These are phyloP conservation scores for Leucoagaricus sp. DNA, from an alignment of 1,284 basidiomycete genomes.

Conservation along the genomic window DNA sequence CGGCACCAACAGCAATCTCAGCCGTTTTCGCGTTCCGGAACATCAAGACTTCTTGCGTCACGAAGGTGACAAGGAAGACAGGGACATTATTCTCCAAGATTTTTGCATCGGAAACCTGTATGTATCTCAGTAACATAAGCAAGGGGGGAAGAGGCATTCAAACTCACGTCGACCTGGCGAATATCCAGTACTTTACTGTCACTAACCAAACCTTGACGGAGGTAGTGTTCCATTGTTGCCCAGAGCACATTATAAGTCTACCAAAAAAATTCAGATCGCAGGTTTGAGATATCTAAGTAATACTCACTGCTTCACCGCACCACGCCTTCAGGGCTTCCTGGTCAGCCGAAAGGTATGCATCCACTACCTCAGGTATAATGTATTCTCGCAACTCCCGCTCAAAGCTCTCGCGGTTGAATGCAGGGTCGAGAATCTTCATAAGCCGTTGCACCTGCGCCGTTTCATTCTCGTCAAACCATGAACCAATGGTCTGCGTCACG, in stretches of 20 bases:
- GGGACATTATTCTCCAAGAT: constrained; percentile 90
- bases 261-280: background rate
- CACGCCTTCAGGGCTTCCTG: constrained; percentile 84
- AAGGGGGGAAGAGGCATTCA: background rate
- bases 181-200: constrained; percentile 95
- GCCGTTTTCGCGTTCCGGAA: constrained; percentile 90
- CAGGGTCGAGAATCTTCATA: constrained; percentile 87
- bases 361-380: constrained; percentile 96
- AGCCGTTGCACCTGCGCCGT: constrained; percentile 90
- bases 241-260: constrained; percentile 96
- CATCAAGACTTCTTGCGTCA: constrained; percentile 91
- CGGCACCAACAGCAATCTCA: constrained; percentile 85
- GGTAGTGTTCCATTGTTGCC: constrained; percentile 96
- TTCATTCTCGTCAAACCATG: constrained; percentile 97
- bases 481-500: constrained; percentile 84
- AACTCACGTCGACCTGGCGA: constrained; percentile 86
- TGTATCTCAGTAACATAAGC: background rate
- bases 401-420: constrained; percentile 86
- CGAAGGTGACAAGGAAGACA: constrained; percentile 92
- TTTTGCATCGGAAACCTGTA: constrained; percentile 76
- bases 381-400: constrained; percentile 94
- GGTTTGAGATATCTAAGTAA: background rate
- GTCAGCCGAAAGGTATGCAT: constrained; percentile 92
- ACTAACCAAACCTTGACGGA: constrained; percentile 86
- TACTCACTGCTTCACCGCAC: constrained; percentile 93